Evolutionary conservation across 495 filamentous ascomycete species (phyloP).

Genomic region (Jackrogersella multiformis): DNA sequence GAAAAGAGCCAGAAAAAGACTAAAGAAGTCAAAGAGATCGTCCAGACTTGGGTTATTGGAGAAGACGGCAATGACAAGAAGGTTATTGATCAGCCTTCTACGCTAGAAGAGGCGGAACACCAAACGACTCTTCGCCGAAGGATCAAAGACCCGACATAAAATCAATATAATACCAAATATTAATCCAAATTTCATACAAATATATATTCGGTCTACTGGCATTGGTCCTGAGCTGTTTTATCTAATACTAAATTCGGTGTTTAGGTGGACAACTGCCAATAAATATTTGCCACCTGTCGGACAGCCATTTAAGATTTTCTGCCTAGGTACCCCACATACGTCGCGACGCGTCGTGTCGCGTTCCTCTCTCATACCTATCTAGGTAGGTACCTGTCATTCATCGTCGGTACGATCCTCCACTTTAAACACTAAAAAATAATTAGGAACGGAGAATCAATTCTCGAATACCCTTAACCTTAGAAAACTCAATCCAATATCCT

Average conservation of each 20-base stretch:
- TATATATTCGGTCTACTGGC: no score
- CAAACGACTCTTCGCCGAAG: constrained; percentile 48
- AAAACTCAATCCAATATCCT: neutral
- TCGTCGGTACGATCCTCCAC: neutral
- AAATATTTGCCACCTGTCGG: constrained; percentile 1
- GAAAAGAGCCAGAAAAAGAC: constrained; percentile 69
- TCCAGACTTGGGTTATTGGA: constrained; percentile 75
- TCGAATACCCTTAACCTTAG: neutral
- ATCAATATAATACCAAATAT: neutral
- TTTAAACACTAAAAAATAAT: neutral
- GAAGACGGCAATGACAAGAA: constrained; percentile 48
- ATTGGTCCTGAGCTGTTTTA: neutral
- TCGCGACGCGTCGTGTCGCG: no score
- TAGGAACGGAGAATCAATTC: neutral
- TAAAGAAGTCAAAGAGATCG: constrained; percentile 75
- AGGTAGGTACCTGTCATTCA: no score
- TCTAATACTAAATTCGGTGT: no score
- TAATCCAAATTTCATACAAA: neutral
- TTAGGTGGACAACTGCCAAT: constrained; percentile 14
- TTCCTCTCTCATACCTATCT: neutral
- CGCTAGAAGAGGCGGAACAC: constrained; percentile 13
- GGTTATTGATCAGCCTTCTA: constrained; percentile 52
- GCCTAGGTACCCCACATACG: constrained; percentile 26
- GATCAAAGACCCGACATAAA: constrained; percentile 33
- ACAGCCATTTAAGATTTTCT: neutral